These are phyloP conservation scores for Xylaria multiplex DNA, from an alignment of 2,329 filamentous ascomycete genomes.

Conservation along the genomic window DNA sequence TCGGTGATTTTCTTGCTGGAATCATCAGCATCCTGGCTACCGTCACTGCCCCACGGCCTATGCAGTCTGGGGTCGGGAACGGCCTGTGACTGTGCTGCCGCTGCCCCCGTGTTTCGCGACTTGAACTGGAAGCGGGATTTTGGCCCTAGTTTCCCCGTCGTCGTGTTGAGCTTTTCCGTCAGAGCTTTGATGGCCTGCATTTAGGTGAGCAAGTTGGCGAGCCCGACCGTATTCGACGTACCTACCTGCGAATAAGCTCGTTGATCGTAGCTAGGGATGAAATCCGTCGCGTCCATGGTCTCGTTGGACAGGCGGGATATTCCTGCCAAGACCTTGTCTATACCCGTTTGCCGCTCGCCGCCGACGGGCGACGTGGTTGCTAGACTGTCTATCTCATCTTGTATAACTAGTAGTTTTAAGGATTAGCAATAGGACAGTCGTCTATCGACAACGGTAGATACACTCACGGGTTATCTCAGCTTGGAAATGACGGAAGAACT, in stretches of 20 bases:
- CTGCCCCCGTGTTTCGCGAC: conserved; percentile 64
- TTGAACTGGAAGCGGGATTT: conserved; percentile 89
- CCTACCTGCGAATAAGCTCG: conserved; percentile 81
- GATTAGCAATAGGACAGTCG: conserved; percentile 20
- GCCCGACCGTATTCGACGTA: not conserved
- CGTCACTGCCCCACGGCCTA: conserved; percentile 38
- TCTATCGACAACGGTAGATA: not conserved
- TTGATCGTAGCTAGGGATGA: conserved; percentile 89
- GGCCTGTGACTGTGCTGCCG: conserved; percentile 55
- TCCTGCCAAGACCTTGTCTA: conserved; percentile 80
- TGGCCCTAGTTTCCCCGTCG: conserved; percentile 73
- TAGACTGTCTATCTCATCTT: conserved; percentile 78
- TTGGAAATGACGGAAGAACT: conserved; percentile 87
- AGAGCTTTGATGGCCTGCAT: conserved; percentile 79
- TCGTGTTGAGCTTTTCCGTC: conserved; percentile 79
- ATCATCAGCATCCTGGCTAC: conserved; percentile 36
- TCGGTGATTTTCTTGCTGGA: conserved; percentile 16
- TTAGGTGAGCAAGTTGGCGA: conserved; percentile 19
- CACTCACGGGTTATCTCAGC: conserved; percentile 74
- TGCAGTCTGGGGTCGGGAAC: conserved; percentile 48
- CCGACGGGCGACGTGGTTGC: conserved; percentile 69
- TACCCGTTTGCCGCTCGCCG: conserved; percentile 81
- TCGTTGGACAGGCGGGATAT: conserved; percentile 85
- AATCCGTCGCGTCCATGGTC: conserved; percentile 83
- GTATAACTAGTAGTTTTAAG: conserved; percentile 67